Evolutionary conservation across 129 eudicot species (phyloP).

Genomic region (Deinandra increscens): DNA sequence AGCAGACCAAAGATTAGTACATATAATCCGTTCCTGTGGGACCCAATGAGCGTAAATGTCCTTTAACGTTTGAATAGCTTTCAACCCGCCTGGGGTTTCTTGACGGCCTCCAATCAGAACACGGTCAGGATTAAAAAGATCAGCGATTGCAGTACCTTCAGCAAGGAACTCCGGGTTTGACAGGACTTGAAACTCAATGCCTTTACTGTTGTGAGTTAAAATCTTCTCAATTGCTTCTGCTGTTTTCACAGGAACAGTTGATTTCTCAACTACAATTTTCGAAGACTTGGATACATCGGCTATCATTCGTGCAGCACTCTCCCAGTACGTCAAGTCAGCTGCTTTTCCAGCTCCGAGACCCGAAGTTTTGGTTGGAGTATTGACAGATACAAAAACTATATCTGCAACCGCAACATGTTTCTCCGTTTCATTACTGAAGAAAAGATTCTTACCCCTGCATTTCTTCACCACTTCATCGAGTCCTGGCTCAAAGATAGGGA

Average conservation of each 20-base stretch:
- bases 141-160: constrained; percentile 58
- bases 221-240: constrained; percentile 65
- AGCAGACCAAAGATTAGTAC: constrained; percentile 71
- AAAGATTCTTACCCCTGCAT: constrained; percentile 20
- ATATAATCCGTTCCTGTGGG: constrained; percentile 51
- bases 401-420: constrained; percentile 18
- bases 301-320: constrained; percentile 19
- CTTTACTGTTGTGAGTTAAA: constrained; percentile 56
- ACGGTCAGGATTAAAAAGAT: constrained; percentile 59
- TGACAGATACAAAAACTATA: constrained; percentile 17
- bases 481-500: constrained; percentile 7
- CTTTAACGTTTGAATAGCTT: constrained; percentile 43
- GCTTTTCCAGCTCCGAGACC: constrained; percentile 21
- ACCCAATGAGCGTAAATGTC: constrained; percentile 67
- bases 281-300: constrained; percentile 17
- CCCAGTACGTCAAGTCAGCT: constrained; percentile 14
- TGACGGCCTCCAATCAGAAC: constrained; percentile 68
- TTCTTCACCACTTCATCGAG: constrained; percentile 10
- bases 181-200: constrained; percentile 53
- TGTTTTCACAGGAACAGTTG: constrained; percentile 70
- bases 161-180: constrained; percentile 67
- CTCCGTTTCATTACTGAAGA: constrained; percentile 10
- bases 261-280: constrained; percentile 34
- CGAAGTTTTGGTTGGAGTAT: constrained; percentile 17
- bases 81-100: constrained; percentile 54